phyloP scores from a whole-genome alignment of 441 rosid genomes.

The Eruca vesicaria region DNA sequence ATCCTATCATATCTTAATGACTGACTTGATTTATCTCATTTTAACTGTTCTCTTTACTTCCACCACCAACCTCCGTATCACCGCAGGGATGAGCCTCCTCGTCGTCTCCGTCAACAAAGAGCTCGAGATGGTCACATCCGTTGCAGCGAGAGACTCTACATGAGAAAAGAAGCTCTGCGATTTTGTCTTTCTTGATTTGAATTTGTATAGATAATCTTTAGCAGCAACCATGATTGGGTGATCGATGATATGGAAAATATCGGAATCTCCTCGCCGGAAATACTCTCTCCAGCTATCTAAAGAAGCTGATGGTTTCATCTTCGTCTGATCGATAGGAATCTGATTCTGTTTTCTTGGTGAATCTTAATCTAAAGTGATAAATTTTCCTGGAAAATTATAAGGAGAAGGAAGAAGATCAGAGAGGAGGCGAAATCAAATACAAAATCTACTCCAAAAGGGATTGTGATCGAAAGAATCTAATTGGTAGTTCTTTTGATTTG shows the following conservation, averaged over 20 bases:
- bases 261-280: constrained; percentile 65
- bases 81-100: constrained; percentile 31
- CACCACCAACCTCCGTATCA: background rate
- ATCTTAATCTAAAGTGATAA: too few species aligned
- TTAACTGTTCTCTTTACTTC: too few species aligned
- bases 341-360: too few species aligned
- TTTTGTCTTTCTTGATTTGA: constrained; percentile 60
- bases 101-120: constrained; percentile 45
- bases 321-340: background rate
- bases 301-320: constrained; percentile 13
- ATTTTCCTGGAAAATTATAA: too few species aligned
- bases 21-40: too few species aligned
- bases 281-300: constrained; percentile 77
- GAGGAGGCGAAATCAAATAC: too few species aligned
- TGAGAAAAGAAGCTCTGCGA: constrained; percentile 76
- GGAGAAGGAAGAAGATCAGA: too few species aligned
- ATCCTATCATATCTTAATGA: too few species aligned
- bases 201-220: constrained; percentile 71
- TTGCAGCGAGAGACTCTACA: constrained; percentile 58
- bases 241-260: constrained; percentile 75
- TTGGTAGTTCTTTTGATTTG: background rate
- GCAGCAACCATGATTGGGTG: constrained; percentile 83
- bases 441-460: too few species aligned
- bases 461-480: background rate
- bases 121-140: constrained; percentile 68